Percentiles rank a stretch among this genome's conserved stretches.
These are phyloP conservation scores for Taiozyma sp. DNA, from an alignment of 1,139 yeast genomes.

Conservation along the genomic window DNA sequence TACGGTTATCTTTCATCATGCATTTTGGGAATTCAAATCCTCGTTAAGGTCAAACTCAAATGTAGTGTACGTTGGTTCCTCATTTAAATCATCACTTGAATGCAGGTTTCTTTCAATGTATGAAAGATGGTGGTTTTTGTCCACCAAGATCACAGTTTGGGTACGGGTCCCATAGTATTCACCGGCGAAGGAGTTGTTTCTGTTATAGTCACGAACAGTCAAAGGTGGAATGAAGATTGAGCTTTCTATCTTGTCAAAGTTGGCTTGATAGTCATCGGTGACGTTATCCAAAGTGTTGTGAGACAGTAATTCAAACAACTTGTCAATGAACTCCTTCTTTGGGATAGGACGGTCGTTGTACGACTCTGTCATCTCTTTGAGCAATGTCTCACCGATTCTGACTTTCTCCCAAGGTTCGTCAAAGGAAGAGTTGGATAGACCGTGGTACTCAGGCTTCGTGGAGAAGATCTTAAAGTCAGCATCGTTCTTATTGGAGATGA, in stretches of 20 bases:
- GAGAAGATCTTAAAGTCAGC: slow-evolving; percentile 29
- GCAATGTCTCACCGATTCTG: slow-evolving; percentile 39
- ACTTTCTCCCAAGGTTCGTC: slow-evolving; percentile 74
- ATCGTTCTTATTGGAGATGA: slow-evolving; percentile 39
- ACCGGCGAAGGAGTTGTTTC: slow-evolving; percentile 35
- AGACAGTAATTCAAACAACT: slow-evolving; percentile 50
- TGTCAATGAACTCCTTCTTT: slow-evolving; percentile 41
- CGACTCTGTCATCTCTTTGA: slow-evolving; percentile 35
- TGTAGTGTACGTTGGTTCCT: slow-evolving; percentile 12
- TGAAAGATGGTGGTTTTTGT: slow-evolving; percentile 21
- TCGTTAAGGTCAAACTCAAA: slow-evolving; percentile 9
- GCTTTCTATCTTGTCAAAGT: slow-evolving; percentile 42
- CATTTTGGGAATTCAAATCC: not conserved
- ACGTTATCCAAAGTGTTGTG: slow-evolving; percentile 30
- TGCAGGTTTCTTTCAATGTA: slow-evolving; percentile 32
- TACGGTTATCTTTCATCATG: not conserved
- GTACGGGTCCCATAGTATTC: slow-evolving; percentile 83
- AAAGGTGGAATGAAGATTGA: slow-evolving; percentile 72
- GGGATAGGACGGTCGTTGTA: slow-evolving; percentile 26
- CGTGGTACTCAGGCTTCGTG: slow-evolving; percentile 34
- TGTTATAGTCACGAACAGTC: slow-evolving; percentile 28
- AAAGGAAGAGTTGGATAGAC: slow-evolving; percentile 59
- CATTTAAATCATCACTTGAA: slow-evolving; percentile 26
- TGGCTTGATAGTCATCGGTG: slow-evolving; percentile 17
- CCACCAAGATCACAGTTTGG: slow-evolving; percentile 68